A percentile compares a stretch with the other conserved stretches of the same genome.
phyloP scores from a whole-genome alignment of 345 rosid species.

The Kernera saxatilis region DNA sequence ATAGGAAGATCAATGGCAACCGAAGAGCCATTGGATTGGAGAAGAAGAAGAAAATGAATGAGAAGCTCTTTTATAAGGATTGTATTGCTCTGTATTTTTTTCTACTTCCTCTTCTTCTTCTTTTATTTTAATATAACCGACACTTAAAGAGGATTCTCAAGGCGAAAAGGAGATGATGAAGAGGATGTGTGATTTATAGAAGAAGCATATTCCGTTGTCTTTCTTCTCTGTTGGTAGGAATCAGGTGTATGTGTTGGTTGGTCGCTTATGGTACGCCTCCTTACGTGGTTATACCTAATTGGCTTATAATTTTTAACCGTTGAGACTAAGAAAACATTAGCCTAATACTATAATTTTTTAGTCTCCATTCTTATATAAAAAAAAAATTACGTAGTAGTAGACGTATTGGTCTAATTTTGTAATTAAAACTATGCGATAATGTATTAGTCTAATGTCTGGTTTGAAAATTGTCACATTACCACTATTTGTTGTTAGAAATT shows the following conservation, averaged over 20 bases:
- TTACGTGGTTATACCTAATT: not conserved
- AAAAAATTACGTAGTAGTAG: not conserved
- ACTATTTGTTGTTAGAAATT: not conserved
- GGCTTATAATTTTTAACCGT: not conserved
- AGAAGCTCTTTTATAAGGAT: not conserved
- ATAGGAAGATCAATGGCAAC: slow-evolving; percentile 22
- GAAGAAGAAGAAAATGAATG: slow-evolving; percentile 20
- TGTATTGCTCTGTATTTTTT: slow-evolving; percentile 9
- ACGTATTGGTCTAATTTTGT: not conserved
- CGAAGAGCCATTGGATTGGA: slow-evolving; percentile 35
- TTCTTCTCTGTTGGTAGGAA: not conserved
- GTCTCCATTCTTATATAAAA: no score
- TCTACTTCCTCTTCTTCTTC: not conserved
- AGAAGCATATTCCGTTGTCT: slow-evolving; percentile 1
- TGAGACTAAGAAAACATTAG: slow-evolving; percentile 10
- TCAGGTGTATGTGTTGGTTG: slow-evolving; percentile 14
- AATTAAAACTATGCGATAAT: not conserved
- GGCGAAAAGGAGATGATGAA: slow-evolving; percentile 12
- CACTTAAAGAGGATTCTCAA: not conserved
- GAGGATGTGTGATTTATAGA: slow-evolving; percentile 13
- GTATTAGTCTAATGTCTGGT: not conserved
- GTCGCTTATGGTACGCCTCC: slow-evolving; percentile 14
- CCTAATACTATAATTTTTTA: no score
- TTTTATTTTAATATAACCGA: not conserved
- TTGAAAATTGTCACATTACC: not conserved